phyloP scores from a whole-genome alignment of 352 stramenopile genomes.

The Phytophthora palmivora region DNA sequence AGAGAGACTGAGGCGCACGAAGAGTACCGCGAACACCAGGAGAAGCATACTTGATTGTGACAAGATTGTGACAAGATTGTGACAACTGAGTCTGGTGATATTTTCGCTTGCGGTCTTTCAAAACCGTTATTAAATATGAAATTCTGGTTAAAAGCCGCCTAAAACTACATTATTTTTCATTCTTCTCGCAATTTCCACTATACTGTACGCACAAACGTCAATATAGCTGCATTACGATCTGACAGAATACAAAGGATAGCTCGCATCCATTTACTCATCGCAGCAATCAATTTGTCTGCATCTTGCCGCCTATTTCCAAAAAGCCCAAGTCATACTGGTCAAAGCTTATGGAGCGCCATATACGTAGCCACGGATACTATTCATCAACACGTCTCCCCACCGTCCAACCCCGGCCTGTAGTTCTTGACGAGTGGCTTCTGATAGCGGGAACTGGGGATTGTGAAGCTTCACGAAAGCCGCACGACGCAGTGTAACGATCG shows the following conservation, averaged over 20 bases:
- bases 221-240: no score
- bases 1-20: not conserved
- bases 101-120: not conserved
- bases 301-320: not conserved
- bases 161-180: no score
- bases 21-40: conserved; percentile 14
- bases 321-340: not conserved
- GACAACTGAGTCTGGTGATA: not conserved
- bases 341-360: conserved; percentile 17
- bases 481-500: conserved; percentile 42
- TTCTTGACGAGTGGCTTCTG: conserved; percentile 13
- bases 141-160: not conserved
- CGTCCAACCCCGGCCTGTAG: conserved; percentile 32
- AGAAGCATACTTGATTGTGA: conserved; percentile 12
- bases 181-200: no score
- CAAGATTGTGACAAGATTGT: no score
- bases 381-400: conserved; percentile 41
- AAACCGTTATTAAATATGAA: not conserved
- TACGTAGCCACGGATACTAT: conserved; percentile 38
- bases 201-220: no score
- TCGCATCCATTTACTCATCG: no score
- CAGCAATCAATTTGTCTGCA: not conserved
- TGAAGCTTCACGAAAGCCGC: conserved; percentile 33
- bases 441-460: conserved; percentile 28
- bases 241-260: no score